Base-by-base conservation (phyloP, 208 protist species). In the Angomonas desouzai region DNA sequence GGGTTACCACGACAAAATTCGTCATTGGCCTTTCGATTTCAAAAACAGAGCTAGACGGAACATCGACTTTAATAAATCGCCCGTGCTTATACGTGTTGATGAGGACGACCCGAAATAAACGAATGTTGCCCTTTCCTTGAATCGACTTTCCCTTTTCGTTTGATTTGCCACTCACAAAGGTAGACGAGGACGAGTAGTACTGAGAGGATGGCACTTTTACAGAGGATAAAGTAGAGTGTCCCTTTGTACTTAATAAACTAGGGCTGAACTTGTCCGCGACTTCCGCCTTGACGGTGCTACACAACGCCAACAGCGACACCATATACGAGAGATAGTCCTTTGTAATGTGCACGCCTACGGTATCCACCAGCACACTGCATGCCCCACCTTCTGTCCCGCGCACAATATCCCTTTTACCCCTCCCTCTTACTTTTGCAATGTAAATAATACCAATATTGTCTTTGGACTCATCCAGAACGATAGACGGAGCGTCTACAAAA, bases 271-370 rank as follows among this genome's bases (percentile, higher is more conserved):
- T 38, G 13, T 53, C 13, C 47, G 36, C 47, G 43, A 67, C 57
- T 16, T 69, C 64, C 22, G 3, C 57, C 0, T 47, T 34, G 27
- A 72, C 40, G 0, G 28, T 36, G 23, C 33, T 55, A 3, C 74
- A 55, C 48, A 87, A 55, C 33, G 6, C 56, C 2, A 72, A 40
- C 1, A 83, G 48, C 2, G 74, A 69, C 4, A 74, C 33, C 2
- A 76, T 27, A 76, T 89, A 94, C 68, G 76, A 70, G n/a, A 89
- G 56, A 48, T 92, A 87, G 63, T 94, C 85, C 20, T 85, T 72
- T 48, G 81, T 86, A 27, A 84, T 28, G 66, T 85, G 75, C 1
- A 68, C 57, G 7, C 72, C 69, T 55, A 87, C 53, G 3, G 85
- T 83, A 29, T 82, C 65, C 3, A 81, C 55, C 11, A 72, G 71